phyloP scores from a whole-genome alignment of 192 early-diverging fungal genomes.

The Coemansia javaensis region DNA sequence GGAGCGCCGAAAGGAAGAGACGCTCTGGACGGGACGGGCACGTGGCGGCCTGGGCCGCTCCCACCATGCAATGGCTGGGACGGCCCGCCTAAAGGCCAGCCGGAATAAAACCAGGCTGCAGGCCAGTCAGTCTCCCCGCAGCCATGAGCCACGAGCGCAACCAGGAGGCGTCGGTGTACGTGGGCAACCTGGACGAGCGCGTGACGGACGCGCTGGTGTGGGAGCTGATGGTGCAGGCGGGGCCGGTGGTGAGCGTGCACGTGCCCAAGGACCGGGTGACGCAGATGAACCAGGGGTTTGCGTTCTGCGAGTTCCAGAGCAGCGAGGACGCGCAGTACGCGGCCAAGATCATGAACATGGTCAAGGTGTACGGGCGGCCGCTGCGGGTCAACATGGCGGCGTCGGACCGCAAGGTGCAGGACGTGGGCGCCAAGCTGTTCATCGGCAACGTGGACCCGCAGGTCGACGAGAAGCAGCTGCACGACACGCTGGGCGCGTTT shows the following conservation, averaged over 20 bases:
- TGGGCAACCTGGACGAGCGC: conserved; percentile 95
- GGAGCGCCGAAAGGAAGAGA: too few relatives aligned
- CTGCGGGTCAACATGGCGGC: conserved; percentile 73
- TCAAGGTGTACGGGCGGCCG: conserved; percentile 92
- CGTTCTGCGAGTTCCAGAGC: conserved; percentile 91
- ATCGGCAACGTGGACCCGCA: conserved; percentile 93
- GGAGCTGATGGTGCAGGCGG: conserved; percentile 98
- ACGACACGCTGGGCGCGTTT: conserved; percentile 95
- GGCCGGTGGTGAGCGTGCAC: conserved; percentile 91
- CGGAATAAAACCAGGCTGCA: too few relatives aligned
- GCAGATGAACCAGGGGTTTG: conserved; percentile 89
- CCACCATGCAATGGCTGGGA: too few relatives aligned
- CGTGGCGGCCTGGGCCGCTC: too few relatives aligned
- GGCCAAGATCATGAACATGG: conserved; percentile 94
- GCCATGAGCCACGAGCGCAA: conserved; percentile 77
- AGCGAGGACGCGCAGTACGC: conserved; percentile 97
- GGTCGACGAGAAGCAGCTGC: conserved; percentile 84
- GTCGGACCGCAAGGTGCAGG: conserved; percentile 63
- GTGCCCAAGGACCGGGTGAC: conserved; percentile 97
- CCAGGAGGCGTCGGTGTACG: conserved; percentile 96
- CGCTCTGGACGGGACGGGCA: too few relatives aligned
- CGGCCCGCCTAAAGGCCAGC: too few relatives aligned
- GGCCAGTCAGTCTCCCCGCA: too few relatives aligned
- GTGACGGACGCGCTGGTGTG: conserved; percentile 90
- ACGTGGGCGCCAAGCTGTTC: conserved; percentile 95